Evolutionary conservation across 768 basidiomycete species (phyloP), one percentile per base, ranked within the genome.

Genomic region (Glaciozyma antarctica): DNA sequence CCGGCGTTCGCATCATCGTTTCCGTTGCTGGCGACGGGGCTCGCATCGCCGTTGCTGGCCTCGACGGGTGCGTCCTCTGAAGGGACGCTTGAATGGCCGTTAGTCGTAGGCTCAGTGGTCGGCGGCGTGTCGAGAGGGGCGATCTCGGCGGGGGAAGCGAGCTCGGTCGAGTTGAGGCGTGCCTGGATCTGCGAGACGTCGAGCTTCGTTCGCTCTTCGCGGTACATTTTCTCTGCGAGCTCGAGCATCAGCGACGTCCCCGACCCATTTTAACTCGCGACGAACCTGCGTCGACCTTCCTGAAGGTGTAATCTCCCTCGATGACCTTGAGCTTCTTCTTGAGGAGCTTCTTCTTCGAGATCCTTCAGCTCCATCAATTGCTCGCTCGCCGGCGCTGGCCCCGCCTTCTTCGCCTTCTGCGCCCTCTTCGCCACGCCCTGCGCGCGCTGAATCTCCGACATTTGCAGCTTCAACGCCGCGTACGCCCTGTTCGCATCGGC

Each of bases 221-320:
- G 78, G 75, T 85, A 88, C 28, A 80, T 74, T 7, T 76, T 78
- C 71, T 86, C 81, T 2, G 62, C 34, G 8, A 1, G 2, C 13
- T 47, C 16, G 7, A 30, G 24, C 43, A 28, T 45, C 44, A 59
- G 58, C 41, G 22, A 17, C 16, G 10, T 12, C 6, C n/a, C 15
- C 15, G 10, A 7, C n/a, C 6, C 34, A 6, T 4, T 21, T 3
- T n/a, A 9, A 47, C 26, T 2, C 16, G 12, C 1, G 7, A 22
- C 61, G 43, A 13, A 66, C 61, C 60, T 13, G 87, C 88, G 66
- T 87, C 85, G 61, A 77, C 78, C 70, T 83, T 80, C 62, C 87
- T 81, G 72, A 91, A 90, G 62, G 88, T 82, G 70, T 88, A 88
- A 74, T 86, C 79, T 28, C 78, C 77, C 72, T 81, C 81, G 30